Percentiles rank a stretch among this genome's conserved stretches.
Evolutionary conservation across 2,329 filamentous ascomycete genomes (phyloP).

Genomic region (Diplodia sapinea): DNA sequence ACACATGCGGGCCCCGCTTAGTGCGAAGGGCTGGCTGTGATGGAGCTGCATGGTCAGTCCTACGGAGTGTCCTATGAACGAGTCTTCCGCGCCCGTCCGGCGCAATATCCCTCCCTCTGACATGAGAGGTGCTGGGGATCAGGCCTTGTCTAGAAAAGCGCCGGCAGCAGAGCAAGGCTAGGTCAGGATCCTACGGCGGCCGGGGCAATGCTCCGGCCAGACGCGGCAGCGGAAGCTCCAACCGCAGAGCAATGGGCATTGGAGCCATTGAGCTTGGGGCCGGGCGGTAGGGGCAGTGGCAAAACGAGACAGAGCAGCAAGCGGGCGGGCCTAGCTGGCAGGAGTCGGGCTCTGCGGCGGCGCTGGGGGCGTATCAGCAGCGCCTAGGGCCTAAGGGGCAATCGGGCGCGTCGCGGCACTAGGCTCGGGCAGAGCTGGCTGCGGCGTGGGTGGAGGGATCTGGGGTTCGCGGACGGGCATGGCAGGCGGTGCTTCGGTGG

Average conservation of each 20-base stretch:
- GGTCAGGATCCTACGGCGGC: slow-evolving; percentile 20
- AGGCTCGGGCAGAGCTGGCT: slow-evolving; percentile 18
- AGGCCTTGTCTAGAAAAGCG: slow-evolving; percentile 26
- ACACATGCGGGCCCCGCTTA: slow-evolving; percentile 45
- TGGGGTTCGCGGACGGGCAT: slow-evolving; percentile 25
- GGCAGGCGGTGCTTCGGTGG: background rate
- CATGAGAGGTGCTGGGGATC: slow-evolving; percentile 19
- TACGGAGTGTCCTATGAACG: slow-evolving; percentile 42
- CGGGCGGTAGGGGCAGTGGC: slow-evolving; percentile 11
- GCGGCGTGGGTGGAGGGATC: slow-evolving; percentile 25
- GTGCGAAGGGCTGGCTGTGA: slow-evolving; percentile 39
- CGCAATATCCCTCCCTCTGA: slow-evolving; percentile 26
- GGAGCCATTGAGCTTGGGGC: slow-evolving; percentile 21
- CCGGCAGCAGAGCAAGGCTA: slow-evolving; percentile 13
- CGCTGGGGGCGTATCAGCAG: slow-evolving; percentile 18
- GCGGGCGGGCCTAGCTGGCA: background rate
- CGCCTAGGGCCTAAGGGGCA: background rate
- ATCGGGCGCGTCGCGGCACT: slow-evolving; percentile 6
- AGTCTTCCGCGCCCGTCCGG: slow-evolving; percentile 39
- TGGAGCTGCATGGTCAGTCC: slow-evolving; percentile 48
- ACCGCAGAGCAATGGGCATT: background rate
- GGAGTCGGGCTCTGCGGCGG: slow-evolving; percentile 7
- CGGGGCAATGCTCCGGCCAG: slow-evolving; percentile 7
- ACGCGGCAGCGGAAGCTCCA: slow-evolving; percentile 8
- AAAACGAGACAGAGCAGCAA: slow-evolving; percentile 26